Evolutionary conservation across 1,284 basidiomycete genomes (phyloP), one percentile per base, ranked within the genome.

Genomic region (Microbotryomycetes sp.): DNA sequence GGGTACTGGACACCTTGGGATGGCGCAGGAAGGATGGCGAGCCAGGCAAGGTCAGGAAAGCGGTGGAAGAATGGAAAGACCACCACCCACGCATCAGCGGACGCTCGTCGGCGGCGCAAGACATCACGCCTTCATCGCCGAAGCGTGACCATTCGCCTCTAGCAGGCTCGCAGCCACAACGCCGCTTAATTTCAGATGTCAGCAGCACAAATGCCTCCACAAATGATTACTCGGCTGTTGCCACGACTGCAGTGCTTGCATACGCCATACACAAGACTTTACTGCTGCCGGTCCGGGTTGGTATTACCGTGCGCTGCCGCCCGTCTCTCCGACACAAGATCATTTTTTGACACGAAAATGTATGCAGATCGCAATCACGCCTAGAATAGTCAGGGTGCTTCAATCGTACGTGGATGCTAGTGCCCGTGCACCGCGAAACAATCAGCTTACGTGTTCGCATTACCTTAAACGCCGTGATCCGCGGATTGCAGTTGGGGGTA

Each of bases 261-360:
- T 98, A 93, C 75, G 88, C 89, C 7, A 85, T 98, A 57, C 94
- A 98, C 81, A 98, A 98, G 78, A 96, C 91, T 0, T 74, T 91
- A 0, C 86, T 97, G 72, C 74, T 97, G n/a, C 94, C 96, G 5
- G 75, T 97, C 23, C 79, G 96, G 24, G 83, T 97, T 0, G 93
- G 90, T 0, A 75, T 94, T 64, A 97, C 94, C 0, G 91, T 90
- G 1, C 86, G 85, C 0, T 78, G 91, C 61, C 96, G 92, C 1
- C 93, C 93, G 0, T 82, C 81, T n/a, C n/a, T n/a, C n/a, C n/a
- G n/a, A n/a, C n/a, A n/a, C n/a, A n/a, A n/a, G n/a, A n/a, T n/a
- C n/a, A n/a, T n/a, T n/a, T n/a, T n/a, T n/a, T n/a, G n/a, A n/a
- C n/a, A n/a, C n/a, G n/a, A n/a, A n/a, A n/a, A n/a, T n/a, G n/a